A percentile compares a stretch with the other conserved stretches of the same genome.
Evolutionary conservation across 768 basidiomycete species (phyloP).

Genomic region (Kwoniella dejecticola): DNA sequence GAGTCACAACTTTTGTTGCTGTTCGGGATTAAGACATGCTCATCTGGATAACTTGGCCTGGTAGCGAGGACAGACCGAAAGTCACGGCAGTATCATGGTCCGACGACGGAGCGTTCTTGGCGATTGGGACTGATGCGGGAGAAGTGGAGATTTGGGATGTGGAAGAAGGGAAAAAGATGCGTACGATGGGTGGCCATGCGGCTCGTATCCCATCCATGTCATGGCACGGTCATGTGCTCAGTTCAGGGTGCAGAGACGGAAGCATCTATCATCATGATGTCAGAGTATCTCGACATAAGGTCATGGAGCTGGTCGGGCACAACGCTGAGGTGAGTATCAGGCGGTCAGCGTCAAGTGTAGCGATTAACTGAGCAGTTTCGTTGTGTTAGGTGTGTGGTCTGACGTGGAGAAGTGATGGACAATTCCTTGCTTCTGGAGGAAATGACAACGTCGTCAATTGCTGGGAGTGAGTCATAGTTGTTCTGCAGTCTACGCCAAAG

Average conservation of each 20-base stretch:
- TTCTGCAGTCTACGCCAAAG: too few species aligned
- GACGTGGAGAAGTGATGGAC: constrained; percentile 80
- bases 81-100: constrained; percentile 56
- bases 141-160: constrained; percentile 92
- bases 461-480: constrained; percentile 79
- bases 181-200: constrained; percentile 84
- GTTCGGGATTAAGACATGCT: too few species aligned
- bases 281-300: constrained; percentile 79
- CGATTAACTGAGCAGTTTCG: too few species aligned
- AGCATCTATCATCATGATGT: constrained; percentile 98
- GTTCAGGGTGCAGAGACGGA: constrained; percentile 87
- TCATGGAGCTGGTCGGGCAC: constrained; percentile 86
- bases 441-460: constrained; percentile 98
- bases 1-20: not conserved
- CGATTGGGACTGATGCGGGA: constrained; percentile 66
- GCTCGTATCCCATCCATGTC: constrained; percentile 79
- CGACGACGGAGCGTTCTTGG: constrained; percentile 64
- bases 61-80: constrained; percentile 42
- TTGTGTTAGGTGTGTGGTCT: constrained; percentile 67
- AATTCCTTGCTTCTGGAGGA: constrained; percentile 88
- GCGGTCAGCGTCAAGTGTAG: too few species aligned
- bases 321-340: constrained; percentile 81
- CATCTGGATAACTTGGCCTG: too few species aligned
- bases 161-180: constrained; percentile 71
- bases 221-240: constrained; percentile 85